phyloP scores from a whole-genome alignment of 805 yeast genomes.

The Candida bentonensis region DNA sequence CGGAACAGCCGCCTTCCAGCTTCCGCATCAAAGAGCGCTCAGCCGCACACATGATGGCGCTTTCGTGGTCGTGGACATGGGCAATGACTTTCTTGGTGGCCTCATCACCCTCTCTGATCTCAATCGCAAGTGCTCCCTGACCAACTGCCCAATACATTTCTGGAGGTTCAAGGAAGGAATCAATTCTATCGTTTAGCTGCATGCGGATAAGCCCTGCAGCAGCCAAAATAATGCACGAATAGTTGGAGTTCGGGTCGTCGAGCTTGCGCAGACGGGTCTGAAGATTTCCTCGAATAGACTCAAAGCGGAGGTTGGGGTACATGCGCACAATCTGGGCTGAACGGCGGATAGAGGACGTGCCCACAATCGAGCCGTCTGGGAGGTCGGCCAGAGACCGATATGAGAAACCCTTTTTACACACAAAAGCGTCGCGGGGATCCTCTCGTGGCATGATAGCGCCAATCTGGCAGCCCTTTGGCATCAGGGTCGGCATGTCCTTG shows the following conservation, averaged over 20 bases:
- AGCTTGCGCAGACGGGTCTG: conserved; percentile 72
- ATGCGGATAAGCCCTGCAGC: conserved; percentile 80
- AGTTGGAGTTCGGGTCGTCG: conserved; percentile 55
- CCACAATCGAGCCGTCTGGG: conserved; percentile 77
- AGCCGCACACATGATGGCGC: conserved; percentile 68
- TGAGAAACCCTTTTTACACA: conserved; percentile 53
- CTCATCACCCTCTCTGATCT: conserved; percentile 60
- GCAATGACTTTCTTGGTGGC: conserved; percentile 44
- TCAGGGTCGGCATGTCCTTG: conserved; percentile 78
- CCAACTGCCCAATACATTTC: conserved; percentile 95
- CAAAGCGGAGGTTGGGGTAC: conserved; percentile 64
- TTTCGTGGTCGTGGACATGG: conserved; percentile 47
- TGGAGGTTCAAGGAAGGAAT: conserved; percentile 52
- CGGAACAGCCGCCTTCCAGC: conserved; percentile 95
- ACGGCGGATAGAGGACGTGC: conserved; percentile 89
- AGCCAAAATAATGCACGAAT: conserved; percentile 70
- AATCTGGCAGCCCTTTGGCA: conserved; percentile 80
- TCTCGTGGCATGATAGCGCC: conserved; percentile 80
- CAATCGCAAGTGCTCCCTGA: conserved; percentile 96
- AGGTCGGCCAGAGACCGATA: conserved; percentile 56
- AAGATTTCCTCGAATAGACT: conserved; percentile 73
- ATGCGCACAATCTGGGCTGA: conserved; percentile 76
- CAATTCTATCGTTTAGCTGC: conserved; percentile 61
- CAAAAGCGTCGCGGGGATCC: conserved; percentile 87
- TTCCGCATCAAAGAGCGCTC: conserved; percentile 79